Base-by-base conservation (phyloP, 768 basidiomycete genomes). In the Mrakia frigida region DNA sequence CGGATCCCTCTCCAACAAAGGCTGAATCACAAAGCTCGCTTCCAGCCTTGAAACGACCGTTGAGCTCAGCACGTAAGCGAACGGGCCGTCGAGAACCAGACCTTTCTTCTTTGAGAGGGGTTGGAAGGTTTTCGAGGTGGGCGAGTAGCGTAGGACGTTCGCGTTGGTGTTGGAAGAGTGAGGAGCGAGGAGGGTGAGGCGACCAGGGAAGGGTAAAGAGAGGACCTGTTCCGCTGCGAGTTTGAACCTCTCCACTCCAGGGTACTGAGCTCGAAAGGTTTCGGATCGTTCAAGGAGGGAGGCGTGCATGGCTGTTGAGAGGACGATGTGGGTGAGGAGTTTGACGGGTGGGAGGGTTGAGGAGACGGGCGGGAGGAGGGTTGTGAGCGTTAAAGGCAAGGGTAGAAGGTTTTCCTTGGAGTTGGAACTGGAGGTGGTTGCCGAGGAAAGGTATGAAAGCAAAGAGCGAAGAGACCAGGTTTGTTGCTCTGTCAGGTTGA, bases 31-130 rank as follows among this genome's bases (percentile, higher is more conserved):
- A 82, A 98, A 96, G 18, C 85, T 82, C 6, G 91, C 88, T 83
- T 98, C 96, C 79, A 98, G 85, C 18, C 96, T 87, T 83, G 93
- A 92, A 60, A 91, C 91, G 78, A 93, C 92, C 73, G 91, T 86
- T 0, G 91, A 90, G 13, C 91, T 88, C 35, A 94, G 83, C 82
- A 97, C 92, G 84, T 98, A 98, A 37, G 87, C 86, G 81, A 95
- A 97, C 6, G 93, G 93, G 2, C 93, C 95, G 3, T 86, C 80
- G 14, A 93, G 78, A 52, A 86, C 85, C 18, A 88, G 52, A 81
- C n/a, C 84, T 80, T 2, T 25, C 61, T 76, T 60, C 74, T 31
- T 18, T 59, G 67, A 10, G 69, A 53, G 41, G 85, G 82, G 56
- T 83, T 72, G 79, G 80, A 93, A 91, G 5, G 82, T 75, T 43